These are phyloP conservation scores for Aspergillus caelatus DNA, from an alignment of 2,329 filamentous ascomycete species.

Conservation along the genomic window DNA sequence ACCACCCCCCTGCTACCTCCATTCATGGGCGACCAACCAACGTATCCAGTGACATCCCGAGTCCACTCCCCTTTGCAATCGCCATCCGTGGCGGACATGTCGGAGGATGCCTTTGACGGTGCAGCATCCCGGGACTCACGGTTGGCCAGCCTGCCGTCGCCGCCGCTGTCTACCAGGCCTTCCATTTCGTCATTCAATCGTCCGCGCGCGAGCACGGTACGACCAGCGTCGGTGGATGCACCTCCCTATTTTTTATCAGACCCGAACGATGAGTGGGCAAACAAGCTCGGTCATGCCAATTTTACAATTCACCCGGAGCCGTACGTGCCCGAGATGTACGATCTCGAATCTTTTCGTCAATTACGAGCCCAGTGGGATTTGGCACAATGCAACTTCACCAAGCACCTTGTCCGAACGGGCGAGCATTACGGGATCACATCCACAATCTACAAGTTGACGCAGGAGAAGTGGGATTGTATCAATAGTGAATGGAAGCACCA, in stretches of 20 bases:
- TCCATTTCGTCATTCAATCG: constrained; percentile 75
- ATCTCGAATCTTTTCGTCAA: constrained; percentile 62
- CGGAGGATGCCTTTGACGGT: constrained; percentile 44
- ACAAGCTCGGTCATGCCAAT: constrained; percentile 86
- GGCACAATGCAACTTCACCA: constrained; percentile 83
- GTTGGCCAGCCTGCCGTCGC: constrained; percentile 60
- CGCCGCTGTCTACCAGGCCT: constrained; percentile 74
- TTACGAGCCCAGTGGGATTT: constrained; percentile 80
- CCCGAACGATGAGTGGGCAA: constrained; percentile 76
- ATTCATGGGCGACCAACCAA: constrained; percentile 65
- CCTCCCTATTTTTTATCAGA: constrained; percentile 66
- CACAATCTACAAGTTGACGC: constrained; percentile 81
- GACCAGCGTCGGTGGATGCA: constrained; percentile 50
- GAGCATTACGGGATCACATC: constrained; percentile 91
- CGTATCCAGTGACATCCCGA: constrained; percentile 54
- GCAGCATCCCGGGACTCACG: constrained; percentile 51
- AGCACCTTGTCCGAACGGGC: constrained; percentile 82
- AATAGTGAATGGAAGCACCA: constrained; percentile 73
- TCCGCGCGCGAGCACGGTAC: constrained; percentile 47
- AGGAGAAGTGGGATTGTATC: constrained; percentile 84
- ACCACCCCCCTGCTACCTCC: constrained; percentile 86
- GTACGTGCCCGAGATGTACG: constrained; percentile 68
- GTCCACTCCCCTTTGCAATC: constrained; percentile 84
- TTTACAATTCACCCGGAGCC: constrained; percentile 85
- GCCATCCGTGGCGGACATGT: constrained; percentile 71